These are phyloP conservation scores for Trametes pubescens DNA, from an alignment of 1,284 basidiomycete species.

Conservation along the genomic window DNA sequence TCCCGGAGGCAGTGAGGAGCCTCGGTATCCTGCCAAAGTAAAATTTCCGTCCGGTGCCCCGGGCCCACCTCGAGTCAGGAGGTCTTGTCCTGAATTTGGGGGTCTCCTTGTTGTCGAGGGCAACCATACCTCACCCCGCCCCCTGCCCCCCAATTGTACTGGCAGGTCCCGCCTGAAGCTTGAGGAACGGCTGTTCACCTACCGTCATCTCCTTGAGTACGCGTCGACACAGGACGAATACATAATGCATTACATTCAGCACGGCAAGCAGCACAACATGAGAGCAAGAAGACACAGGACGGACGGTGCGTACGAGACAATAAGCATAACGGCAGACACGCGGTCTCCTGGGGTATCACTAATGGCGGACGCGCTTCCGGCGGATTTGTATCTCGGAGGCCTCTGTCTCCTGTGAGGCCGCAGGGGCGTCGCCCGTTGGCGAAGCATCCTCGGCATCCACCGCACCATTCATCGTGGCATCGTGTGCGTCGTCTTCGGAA, in stretches of 20 bases:
- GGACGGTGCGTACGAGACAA: slow-evolving; percentile 4
- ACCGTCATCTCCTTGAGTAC: background rate
- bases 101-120: too few relatives aligned
- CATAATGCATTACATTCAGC: slow-evolving; percentile 18
- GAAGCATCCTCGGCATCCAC: slow-evolving; percentile 18
- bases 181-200: background rate
- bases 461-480: slow-evolving; percentile 23
- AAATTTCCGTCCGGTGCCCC: background rate
- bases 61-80: too few relatives aligned
- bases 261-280: slow-evolving; percentile 12
- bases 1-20: background rate
- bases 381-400: slow-evolving; percentile 34
- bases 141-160: background rate
- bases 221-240: background rate
- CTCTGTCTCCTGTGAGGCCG: slow-evolving; percentile 27
- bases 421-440: slow-evolving; percentile 5
- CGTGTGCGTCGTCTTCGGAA: slow-evolving; percentile 23
- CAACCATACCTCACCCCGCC: too few relatives aligned
- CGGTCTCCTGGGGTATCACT: slow-evolving; percentile 16
- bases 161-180: background rate
- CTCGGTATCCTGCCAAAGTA: background rate
- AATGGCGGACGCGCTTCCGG: slow-evolving; percentile 37
- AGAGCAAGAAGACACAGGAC: slow-evolving; percentile 14
- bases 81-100: too few relatives aligned
- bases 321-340: slow-evolving; percentile 20